A percentile compares a stretch with the other conserved stretches of the same genome.
Conservation (phyloP, 2,329 filamentous ascomycete genomes). For the Clarireedia monteithiana region DNA sequence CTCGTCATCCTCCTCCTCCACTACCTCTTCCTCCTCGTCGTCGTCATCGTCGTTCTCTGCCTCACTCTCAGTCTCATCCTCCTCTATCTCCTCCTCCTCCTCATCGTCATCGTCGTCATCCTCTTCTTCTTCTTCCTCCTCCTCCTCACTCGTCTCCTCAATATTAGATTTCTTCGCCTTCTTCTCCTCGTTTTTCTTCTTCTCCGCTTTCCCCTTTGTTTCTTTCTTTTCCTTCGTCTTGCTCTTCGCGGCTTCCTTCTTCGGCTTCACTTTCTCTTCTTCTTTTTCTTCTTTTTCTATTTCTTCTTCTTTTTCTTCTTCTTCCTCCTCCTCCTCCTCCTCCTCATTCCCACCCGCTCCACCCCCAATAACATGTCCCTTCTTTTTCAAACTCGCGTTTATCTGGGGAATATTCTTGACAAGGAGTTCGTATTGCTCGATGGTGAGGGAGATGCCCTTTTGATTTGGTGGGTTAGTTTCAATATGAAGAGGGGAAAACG, state of each 20-base stretch:
- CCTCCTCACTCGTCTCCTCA: slow-evolving; percentile 56
- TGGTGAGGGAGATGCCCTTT: slow-evolving; percentile 57
- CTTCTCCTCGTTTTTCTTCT: slow-evolving; percentile 24
- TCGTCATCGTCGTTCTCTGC: too few species aligned
- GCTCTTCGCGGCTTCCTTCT: slow-evolving; percentile 40
- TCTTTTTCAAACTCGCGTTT: slow-evolving; percentile 45
- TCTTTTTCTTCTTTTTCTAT: not conserved
- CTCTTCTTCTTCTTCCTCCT: slow-evolving; percentile 31
- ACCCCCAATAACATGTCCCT: slow-evolving; percentile 33
- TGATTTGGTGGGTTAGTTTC: not conserved
- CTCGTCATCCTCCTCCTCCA: too few species aligned
- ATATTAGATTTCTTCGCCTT: slow-evolving; percentile 48
- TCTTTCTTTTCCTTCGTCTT: slow-evolving; percentile 55
- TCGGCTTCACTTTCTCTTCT: not conserved
- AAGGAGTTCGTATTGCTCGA: slow-evolving; percentile 55
- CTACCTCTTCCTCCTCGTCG: too few species aligned
- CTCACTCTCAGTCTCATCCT: too few species aligned
- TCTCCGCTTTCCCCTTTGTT: not conserved
- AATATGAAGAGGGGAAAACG: not conserved
- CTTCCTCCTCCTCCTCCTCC: slow-evolving; percentile 21
- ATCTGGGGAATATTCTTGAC: slow-evolving; percentile 49
- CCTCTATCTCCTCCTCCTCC: not conserved
- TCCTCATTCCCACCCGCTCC: slow-evolving; percentile 27
- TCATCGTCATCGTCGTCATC: not conserved
- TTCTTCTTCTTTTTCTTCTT: not conserved